Evolutionary conservation across 1,284 basidiomycete species (phyloP).

Genomic region (Leucoagaricus sp.): DNA sequence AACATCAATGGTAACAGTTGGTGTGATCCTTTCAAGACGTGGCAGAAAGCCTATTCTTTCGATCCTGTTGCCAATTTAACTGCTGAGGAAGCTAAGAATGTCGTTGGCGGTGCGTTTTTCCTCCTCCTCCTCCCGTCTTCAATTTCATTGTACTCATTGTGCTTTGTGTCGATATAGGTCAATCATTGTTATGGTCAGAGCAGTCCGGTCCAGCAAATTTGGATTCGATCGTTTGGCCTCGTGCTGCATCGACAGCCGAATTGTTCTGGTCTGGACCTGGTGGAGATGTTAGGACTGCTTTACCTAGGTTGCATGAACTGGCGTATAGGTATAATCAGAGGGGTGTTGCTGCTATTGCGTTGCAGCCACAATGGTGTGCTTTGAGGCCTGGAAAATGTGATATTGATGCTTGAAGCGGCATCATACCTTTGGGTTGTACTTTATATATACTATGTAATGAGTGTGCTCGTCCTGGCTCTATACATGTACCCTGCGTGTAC

Average conservation of each 20-base stretch:
- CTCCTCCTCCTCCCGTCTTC: not conserved
- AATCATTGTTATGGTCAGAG: conserved; percentile 80
- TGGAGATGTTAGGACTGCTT: conserved; percentile 44
- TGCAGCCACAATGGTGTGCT: conserved; percentile 78
- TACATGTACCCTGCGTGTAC: too few species aligned
- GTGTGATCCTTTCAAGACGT: conserved; percentile 81
- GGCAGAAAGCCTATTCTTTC: conserved; percentile 77
- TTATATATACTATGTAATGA: too few species aligned
- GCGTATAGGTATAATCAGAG: conserved; percentile 60
- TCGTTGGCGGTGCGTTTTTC: conserved; percentile 58
- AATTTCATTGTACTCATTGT: not conserved
- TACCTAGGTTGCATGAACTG: conserved; percentile 64
- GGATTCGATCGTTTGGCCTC: conserved; percentile 78
- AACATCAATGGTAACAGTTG: conserved; percentile 46
- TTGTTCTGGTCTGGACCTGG: conserved; percentile 41
- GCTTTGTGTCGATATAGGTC: conserved; percentile 33
- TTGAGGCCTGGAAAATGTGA: conserved; percentile 58
- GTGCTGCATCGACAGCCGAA: conserved; percentile 78
- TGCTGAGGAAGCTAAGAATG: conserved; percentile 45
- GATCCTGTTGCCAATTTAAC: conserved; percentile 68
- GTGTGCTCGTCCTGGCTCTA: too few species aligned
- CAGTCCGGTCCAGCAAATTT: conserved; percentile 73
- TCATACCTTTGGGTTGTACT: too few species aligned
- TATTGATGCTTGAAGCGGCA: conserved; percentile 27
- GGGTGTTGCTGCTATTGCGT: conserved; percentile 57